phyloP scores from a whole-genome alignment of 1,284 basidiomycete species.

The Melampsora larici-populina region DNA sequence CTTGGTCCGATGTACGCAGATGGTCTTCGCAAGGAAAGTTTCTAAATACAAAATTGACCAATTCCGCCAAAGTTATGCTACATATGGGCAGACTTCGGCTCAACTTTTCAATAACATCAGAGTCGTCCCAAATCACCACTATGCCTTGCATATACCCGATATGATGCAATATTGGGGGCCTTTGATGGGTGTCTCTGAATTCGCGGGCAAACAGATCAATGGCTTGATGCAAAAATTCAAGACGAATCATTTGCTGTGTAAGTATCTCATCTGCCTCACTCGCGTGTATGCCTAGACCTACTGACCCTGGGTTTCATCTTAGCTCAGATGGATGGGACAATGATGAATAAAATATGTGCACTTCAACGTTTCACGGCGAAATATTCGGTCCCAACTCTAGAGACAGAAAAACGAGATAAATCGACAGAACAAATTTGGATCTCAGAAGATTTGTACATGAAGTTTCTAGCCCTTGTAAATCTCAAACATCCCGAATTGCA shows the following conservation, averaged over 20 bases:
- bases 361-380: too few species aligned
- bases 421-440: too few species aligned
- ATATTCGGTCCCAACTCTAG: too few species aligned
- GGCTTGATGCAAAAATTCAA: neutral
- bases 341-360: too few species aligned
- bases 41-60: neutral
- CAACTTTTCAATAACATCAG: neutral
- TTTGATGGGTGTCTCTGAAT: slow-evolving; percentile 5
- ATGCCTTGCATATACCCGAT: neutral
- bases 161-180: neutral
- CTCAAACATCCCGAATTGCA: too few species aligned
- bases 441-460: too few species aligned
- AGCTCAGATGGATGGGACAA: too few species aligned
- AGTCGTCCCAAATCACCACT: slow-evolving; percentile 8
- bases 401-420: too few species aligned
- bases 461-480: too few species aligned
- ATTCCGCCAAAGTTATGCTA: neutral
- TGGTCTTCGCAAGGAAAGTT: neutral
- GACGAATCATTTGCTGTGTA: neutral
- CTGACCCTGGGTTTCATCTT: too few species aligned
- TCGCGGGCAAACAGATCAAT: neutral
- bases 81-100: neutral
- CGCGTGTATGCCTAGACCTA: too few species aligned
- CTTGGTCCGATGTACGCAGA: slow-evolving; percentile 2
- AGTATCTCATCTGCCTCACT: neutral